Base-by-base conservation (phyloP, 2,329 filamentous ascomycete genomes). In the Fragosphaeria purpurea region DNA sequence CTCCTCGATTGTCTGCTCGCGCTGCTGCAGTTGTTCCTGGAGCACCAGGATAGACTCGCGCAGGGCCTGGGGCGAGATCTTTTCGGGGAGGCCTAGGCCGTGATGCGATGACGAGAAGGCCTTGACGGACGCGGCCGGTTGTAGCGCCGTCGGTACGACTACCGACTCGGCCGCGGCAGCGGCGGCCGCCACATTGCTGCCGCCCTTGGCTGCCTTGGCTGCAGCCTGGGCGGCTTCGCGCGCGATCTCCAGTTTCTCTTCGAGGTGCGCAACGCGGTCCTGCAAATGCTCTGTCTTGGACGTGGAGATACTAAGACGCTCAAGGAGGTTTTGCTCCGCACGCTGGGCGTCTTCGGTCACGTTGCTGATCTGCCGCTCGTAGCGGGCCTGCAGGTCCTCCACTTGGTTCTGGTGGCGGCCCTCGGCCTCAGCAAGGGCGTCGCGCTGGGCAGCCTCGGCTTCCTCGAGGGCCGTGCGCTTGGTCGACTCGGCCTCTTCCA, bases 1-100 rank as follows among this genome's bases (percentile, higher is more conserved):
- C 55, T 85, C 80, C 64, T 98, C 93, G 58, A 97, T 95, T 40
- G 82, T 83, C 53, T 85, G 79, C 69, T 98, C 93, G 48, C 93
- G 89, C 59, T 93, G 88, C 65, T 97, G 93, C 6, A 98, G 77
- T 66, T 98, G 93, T 66, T 97, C 91, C 68, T 98, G 93, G 32
- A 98, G 75, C 13, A 96, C 93, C 68, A 95, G 83, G 62, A 98
- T 96, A 1, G 90, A 95, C 67, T 98, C 93, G 34, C 93, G 85
- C 35, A 98, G 78, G 6, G 93, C 93, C 67, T 97, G 91, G 1
- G 90, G 88, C 3, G 91, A 96, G 52, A 96, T 88, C 73, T 86
- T 95, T 65, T 93, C 88, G 0, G 88, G 86, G 4, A 82, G 68
- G 30, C 77, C 75, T 53, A 70, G 64, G 13, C 62, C 62, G 41